Conservation (phyloP, 768 basidiomycete species). For the Kockovaella imperatae region DNA sequence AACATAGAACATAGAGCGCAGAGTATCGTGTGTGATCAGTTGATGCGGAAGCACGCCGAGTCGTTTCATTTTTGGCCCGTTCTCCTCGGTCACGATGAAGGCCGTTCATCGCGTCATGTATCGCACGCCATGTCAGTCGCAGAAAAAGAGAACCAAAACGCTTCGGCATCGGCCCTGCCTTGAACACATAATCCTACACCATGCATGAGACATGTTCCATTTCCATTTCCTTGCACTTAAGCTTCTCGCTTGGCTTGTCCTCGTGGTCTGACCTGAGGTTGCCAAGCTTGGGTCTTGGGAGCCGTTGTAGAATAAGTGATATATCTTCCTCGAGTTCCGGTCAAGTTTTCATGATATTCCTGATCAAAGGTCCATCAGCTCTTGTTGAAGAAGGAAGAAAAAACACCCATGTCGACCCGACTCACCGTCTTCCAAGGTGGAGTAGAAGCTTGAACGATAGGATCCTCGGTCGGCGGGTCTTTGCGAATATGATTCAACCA, state of each 20-base stretch:
- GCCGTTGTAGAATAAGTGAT: slow-evolving; percentile 76
- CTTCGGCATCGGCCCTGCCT: no score
- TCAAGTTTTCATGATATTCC: slow-evolving; percentile 71
- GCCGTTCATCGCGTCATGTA: no score
- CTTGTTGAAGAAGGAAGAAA: background rate
- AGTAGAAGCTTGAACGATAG: slow-evolving; percentile 58
- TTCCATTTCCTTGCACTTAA: background rate
- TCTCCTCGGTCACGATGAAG: no score
- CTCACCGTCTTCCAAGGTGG: slow-evolving; percentile 80
- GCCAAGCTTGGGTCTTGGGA: slow-evolving; percentile 77
- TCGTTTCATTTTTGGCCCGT: no score
- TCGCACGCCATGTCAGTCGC: no score
- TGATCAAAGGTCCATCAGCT: no score
- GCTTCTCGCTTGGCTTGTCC: background rate
- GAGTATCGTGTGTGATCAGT: no score
- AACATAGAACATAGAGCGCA: background rate
- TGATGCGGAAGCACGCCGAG: no score
- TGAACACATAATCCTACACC: no score
- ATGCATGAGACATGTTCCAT: background rate
- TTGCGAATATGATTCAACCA: slow-evolving; percentile 88
- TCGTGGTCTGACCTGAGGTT: slow-evolving; percentile 54
- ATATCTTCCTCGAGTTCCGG: slow-evolving; percentile 86
- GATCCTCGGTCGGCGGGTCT: slow-evolving; percentile 68
- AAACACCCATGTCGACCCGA: slow-evolving; percentile 12
- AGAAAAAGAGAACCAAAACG: no score